Evolutionary conservation across 225 moss, liverwort and hornwort genomes (phyloP).

Genomic region (Lunularia cruciata): DNA sequence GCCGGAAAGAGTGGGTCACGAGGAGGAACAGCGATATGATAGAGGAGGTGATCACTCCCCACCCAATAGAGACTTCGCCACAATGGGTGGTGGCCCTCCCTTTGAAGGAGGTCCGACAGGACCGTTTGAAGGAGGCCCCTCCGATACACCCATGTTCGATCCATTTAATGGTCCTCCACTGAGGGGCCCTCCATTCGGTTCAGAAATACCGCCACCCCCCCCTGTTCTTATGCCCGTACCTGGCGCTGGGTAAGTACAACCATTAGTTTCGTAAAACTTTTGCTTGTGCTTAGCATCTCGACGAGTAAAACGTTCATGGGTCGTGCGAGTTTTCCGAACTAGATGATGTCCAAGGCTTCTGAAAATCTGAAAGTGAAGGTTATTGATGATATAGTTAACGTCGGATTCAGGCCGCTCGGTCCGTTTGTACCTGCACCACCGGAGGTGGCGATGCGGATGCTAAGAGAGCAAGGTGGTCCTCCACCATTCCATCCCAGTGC

Average conservation of each 20-base stretch:
- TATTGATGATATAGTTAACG: not conserved
- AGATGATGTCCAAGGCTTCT: not conserved
- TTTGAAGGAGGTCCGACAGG: slow-evolving; percentile 85
- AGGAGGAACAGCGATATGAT: slow-evolving; percentile 90
- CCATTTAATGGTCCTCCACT: slow-evolving; percentile 89
- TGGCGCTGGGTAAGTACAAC: slow-evolving; percentile 84
- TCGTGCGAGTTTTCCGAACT: not conserved
- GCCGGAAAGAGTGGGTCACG: slow-evolving; percentile 70
- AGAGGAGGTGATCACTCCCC: slow-evolving; percentile 86
- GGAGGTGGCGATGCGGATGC: slow-evolving; percentile 94
- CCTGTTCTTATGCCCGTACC: slow-evolving; percentile 99
- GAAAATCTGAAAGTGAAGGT: not conserved
- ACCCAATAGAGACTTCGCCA: slow-evolving; percentile 69
- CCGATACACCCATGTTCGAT: slow-evolving; percentile 96
- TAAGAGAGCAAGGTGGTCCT: slow-evolving; percentile 86
- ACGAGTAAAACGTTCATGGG: too few species aligned
- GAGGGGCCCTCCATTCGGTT: slow-evolving; percentile 88
- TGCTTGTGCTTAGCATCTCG: too few species aligned
- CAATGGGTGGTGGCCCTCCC: slow-evolving; percentile 69
- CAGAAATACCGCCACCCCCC: slow-evolving; percentile 97
- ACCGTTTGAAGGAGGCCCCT: slow-evolving; percentile 84
- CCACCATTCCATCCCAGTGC: slow-evolving; percentile 84
- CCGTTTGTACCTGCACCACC: slow-evolving; percentile 99
- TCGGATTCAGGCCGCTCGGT: slow-evolving; percentile 76
- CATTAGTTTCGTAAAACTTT: not conserved